A percentile compares a stretch with the other conserved stretches of the same genome.
phyloP scores from a whole-genome alignment of 495 filamentous ascomycete genomes.

The Extremus antarcticus region DNA sequence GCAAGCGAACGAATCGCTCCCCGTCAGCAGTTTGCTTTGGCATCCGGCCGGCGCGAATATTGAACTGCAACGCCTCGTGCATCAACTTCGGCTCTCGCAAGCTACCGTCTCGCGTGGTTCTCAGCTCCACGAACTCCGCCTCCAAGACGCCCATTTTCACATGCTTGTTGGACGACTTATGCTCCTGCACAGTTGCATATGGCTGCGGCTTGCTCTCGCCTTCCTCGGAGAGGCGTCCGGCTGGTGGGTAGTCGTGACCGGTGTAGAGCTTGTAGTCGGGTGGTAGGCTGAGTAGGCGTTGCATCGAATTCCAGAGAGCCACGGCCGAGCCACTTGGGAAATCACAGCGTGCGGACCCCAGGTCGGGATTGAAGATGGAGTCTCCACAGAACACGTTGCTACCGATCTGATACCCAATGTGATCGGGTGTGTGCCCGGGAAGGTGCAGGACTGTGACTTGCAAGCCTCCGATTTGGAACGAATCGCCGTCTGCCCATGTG shows the following conservation, averaged over 20 bases:
- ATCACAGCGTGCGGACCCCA: slow-evolving; percentile 50
- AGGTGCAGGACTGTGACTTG: slow-evolving; percentile 40
- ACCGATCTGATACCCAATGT: slow-evolving; percentile 49
- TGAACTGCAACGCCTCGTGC: slow-evolving; percentile 48
- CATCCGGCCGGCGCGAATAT: slow-evolving; percentile 44
- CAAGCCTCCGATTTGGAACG: slow-evolving; percentile 40
- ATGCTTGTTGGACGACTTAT: slow-evolving; percentile 43
- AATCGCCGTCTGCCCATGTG: slow-evolving; percentile 44
- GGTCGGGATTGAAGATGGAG: slow-evolving; percentile 48
- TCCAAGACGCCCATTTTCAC: slow-evolving; percentile 32
- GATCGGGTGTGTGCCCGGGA: slow-evolving; percentile 53
- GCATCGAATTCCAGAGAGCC: slow-evolving; percentile 36
- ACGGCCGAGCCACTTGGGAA: slow-evolving; percentile 46
- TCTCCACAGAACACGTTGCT: slow-evolving; percentile 54
- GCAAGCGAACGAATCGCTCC: too few relatives aligned
- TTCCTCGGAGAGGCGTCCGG: background rate
- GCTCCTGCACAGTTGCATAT: slow-evolving; percentile 41
- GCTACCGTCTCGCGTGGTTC: slow-evolving; percentile 37
- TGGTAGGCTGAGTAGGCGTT: slow-evolving; percentile 38
- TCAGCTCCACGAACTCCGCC: slow-evolving; percentile 39
- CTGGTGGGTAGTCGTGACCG: slow-evolving; percentile 39
- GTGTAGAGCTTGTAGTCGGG: slow-evolving; percentile 32
- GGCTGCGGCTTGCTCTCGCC: slow-evolving; percentile 26
- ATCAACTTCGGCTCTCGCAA: slow-evolving; percentile 43
- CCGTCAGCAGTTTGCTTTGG: too few relatives aligned